phyloP scores from a whole-genome alignment of 2,329 filamentous ascomycete genomes.

The Xylaria sp. region DNA sequence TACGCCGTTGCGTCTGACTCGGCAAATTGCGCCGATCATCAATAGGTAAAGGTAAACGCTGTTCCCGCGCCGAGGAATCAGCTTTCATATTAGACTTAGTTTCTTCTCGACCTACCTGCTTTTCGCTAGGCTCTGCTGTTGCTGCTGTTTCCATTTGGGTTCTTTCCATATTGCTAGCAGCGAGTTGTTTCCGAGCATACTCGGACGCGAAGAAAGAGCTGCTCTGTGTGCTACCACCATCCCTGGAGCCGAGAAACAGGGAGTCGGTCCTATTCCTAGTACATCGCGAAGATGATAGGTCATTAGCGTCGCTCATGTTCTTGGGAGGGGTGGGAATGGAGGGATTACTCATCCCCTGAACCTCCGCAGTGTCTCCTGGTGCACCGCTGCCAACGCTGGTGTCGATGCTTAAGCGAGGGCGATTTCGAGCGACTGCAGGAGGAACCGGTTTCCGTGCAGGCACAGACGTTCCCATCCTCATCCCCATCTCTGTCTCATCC shows the following conservation, averaged over 20 bases:
- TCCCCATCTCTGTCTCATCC: neutral
- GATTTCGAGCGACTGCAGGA: neutral
- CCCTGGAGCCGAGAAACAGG: slow-evolving; percentile 19
- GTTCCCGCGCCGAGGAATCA: neutral
- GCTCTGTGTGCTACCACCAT: neutral
- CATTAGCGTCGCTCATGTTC: neutral
- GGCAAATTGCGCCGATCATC: slow-evolving; percentile 25
- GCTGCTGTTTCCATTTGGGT: neutral
- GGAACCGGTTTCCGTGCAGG: neutral
- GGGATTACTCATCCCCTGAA: neutral
- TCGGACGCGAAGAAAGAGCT: slow-evolving; percentile 32
- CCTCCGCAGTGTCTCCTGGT: neutral
- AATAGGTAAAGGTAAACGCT: neutral
- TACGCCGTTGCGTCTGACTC: slow-evolving; percentile 20
- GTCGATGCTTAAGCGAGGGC: neutral
- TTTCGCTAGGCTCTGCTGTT: neutral
- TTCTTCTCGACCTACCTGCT: too few relatives aligned
- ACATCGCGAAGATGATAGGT: neutral
- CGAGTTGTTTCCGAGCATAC: slow-evolving; percentile 20
- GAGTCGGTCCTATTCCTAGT: slow-evolving; percentile 26
- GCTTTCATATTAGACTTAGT: too few relatives aligned
- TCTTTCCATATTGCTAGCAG: neutral
- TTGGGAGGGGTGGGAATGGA: neutral
- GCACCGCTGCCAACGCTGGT: neutral
- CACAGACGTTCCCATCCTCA: neutral